Conservation (phyloP, 2,329 filamentous ascomycete species). For the Ophiostoma sp. region DNA sequence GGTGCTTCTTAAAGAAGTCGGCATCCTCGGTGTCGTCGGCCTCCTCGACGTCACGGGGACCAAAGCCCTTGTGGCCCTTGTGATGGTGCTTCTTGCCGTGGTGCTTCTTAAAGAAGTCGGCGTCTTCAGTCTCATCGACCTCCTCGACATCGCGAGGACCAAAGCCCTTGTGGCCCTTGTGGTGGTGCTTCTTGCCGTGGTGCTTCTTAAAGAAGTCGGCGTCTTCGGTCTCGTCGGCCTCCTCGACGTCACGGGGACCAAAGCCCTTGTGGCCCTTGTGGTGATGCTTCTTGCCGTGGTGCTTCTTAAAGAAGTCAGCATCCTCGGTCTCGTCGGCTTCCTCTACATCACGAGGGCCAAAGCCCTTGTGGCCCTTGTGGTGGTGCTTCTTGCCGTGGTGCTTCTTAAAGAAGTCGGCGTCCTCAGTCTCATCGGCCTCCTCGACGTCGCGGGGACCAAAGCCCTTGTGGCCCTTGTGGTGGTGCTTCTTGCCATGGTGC, state of each 20-base stretch:
- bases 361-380: constrained; percentile 10
- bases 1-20: background rate
- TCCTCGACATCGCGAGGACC: too few species aligned
- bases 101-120: background rate
- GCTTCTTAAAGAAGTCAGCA: background rate
- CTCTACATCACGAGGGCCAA: background rate
- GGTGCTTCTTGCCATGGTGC: background rate
- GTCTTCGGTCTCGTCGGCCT: background rate
- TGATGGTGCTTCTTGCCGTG: constrained; percentile 1
- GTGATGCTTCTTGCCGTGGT: constrained; percentile 15
- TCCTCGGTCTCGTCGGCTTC: background rate
- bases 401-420: constrained; percentile 2
- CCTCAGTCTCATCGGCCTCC: background rate
- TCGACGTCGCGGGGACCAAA: background rate
- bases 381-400: constrained; percentile 17
- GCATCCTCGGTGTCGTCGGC: background rate
- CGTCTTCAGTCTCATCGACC: background rate
- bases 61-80: background rate
- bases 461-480: constrained; percentile 4
- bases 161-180: background rate
- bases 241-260: background rate
- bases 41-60: background rate
- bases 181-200: background rate
- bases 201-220: background rate
- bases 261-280: constrained; percentile 4